Evolutionary conservation across 163 green algal genomes (phyloP), one percentile per base, ranked within the genome.

Genomic region (Botryococcus braunii): DNA sequence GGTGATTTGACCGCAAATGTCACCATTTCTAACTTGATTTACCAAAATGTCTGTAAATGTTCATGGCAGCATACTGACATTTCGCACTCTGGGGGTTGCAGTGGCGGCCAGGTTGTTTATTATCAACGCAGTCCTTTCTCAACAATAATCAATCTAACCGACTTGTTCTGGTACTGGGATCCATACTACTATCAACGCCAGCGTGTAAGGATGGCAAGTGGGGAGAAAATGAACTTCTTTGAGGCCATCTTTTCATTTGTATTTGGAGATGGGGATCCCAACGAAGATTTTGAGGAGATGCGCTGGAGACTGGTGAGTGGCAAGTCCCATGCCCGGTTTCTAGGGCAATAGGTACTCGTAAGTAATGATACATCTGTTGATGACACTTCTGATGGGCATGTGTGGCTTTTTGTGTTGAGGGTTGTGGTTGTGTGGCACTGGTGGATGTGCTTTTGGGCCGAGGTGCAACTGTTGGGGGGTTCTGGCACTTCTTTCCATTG

Each of bases 211-310:
- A 13, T 50, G 55, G 49, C 77, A 52, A 27, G 38, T 58, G 73
- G 69, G 3, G 52, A 80, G 56, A 68, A 74, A 40, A 90, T 95
- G 82, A 87, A 75, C 57, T 96, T 97, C 52, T 66, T 97, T 49
- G 91, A 97, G 80, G 68, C 86, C 4, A 78, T 96, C 25, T 96
- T 96, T 74, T 90, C 75, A 2, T 97, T 96, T 74, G 92, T 99
- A 41, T 97, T 97, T 83, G 93, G 93, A 0, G 93, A 98, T 77
- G 92, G 91, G 0, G 83, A 99, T 75, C 92, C 92, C 17, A 99
- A 99, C 71, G 47, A 72, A 4, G 79, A 65, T 37, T 92, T 84
- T 21, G 89, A 97, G 34, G 78, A 86, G 58, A 52, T 70, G 46
- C 83, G 89, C 3, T 97, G 91, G 90, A 69, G 79, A 38, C 40